phyloP scores from a whole-genome alignment of 495 filamentous ascomycete species.

The Filosporella fistucella region DNA sequence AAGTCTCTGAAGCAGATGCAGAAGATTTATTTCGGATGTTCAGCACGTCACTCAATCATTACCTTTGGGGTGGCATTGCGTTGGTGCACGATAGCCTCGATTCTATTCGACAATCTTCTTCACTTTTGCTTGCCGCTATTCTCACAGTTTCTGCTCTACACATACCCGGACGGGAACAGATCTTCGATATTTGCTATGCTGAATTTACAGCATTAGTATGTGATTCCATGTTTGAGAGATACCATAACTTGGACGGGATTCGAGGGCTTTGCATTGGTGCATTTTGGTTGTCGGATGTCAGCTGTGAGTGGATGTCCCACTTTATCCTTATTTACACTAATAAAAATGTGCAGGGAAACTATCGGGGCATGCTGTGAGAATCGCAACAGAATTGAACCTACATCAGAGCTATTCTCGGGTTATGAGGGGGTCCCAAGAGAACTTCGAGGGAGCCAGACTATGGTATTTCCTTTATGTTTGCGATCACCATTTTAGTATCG shows the following conservation, averaged over 20 bases:
- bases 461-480: constrained; percentile 39
- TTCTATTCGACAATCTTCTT: constrained; percentile 31
- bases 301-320: constrained; percentile 10
- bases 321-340: constrained; percentile 2
- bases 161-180: constrained; percentile 31
- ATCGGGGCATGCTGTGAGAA: constrained; percentile 36
- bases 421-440: constrained; percentile 32
- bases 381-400: constrained; percentile 35
- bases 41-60: constrained; percentile 30
- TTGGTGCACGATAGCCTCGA: constrained; percentile 34
- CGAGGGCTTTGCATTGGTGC: constrained; percentile 33
- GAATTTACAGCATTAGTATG: constrained; percentile 31
- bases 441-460: constrained; percentile 36
- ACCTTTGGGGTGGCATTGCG: constrained; percentile 54
- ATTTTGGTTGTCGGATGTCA: constrained; percentile 35
- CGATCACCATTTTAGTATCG: constrained; percentile 40
- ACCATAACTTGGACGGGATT: constrained; percentile 31
- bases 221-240: constrained; percentile 32
- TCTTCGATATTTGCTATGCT: constrained; percentile 31
- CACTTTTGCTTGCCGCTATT: constrained; percentile 30
- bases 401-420: constrained; percentile 43
- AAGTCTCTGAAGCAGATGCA: constrained; percentile 25
- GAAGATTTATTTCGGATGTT: constrained; percentile 32
- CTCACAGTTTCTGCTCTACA: constrained; percentile 35
- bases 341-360: constrained; percentile 27